A percentile compares a stretch with the other conserved stretches of the same genome.
Conservation (phyloP, 441 rosid species). For the Erodium texanum region DNA sequence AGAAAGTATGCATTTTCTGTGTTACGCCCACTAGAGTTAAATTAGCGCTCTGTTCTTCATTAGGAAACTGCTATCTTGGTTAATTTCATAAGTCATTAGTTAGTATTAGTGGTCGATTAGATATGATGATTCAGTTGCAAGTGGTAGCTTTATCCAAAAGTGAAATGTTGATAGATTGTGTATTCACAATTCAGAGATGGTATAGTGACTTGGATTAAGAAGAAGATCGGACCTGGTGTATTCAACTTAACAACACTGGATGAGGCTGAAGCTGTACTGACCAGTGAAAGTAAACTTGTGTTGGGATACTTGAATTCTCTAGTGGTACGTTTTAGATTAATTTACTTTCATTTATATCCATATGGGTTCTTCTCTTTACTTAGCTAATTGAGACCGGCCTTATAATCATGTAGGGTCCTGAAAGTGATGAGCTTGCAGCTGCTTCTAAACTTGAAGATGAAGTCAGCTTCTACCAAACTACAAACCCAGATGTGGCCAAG, state of each 20-base stretch:
- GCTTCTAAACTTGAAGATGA: slow-evolving; percentile 89
- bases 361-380: neutral
- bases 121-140: neutral
- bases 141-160: neutral
- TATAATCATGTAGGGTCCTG: slow-evolving; percentile 44
- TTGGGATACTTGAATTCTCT: slow-evolving; percentile 77
- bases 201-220: slow-evolving; percentile 87
- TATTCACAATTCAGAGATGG: neutral
- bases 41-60: neutral
- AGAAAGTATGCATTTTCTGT: neutral
- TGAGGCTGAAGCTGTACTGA: slow-evolving; percentile 73
- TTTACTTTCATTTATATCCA: neutral
- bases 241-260: slow-evolving; percentile 62
- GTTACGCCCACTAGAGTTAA: neutral
- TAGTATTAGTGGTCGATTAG: neutral
- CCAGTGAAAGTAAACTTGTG: slow-evolving; percentile 67
- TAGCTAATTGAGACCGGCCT: neutral
- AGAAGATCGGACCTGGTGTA: slow-evolving; percentile 87
- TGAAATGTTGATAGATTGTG: neutral
- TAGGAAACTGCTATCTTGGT: neutral
- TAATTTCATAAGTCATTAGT: neutral
- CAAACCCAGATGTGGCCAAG: slow-evolving; percentile 80
- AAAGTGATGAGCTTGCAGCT: slow-evolving; percentile 73
- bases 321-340: slow-evolving; percentile 40
- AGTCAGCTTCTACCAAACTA: slow-evolving; percentile 84